Conservation (phyloP, 768 basidiomycete genomes). For the Hortiboletus flavorubellus region DNA sequence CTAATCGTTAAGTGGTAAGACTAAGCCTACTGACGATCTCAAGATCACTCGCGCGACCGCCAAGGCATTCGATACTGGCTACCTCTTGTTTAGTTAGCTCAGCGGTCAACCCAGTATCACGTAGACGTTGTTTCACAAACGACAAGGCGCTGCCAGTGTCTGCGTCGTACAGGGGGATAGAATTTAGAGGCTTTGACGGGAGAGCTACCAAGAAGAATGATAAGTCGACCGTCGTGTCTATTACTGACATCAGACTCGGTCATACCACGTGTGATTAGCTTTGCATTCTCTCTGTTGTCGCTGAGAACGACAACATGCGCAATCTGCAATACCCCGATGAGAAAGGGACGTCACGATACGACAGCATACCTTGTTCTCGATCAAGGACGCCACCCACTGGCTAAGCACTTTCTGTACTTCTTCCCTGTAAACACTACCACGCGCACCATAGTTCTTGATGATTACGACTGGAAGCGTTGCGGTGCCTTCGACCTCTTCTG, state of each 20-base stretch:
- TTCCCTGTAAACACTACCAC: conserved; percentile 54
- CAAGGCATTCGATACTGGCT: conserved; percentile 66
- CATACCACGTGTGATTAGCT: conserved; percentile 76
- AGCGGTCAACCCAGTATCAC: conserved; percentile 49
- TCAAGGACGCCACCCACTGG: conserved; percentile 80
- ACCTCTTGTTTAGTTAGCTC: conserved; percentile 56
- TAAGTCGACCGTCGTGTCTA: neutral
- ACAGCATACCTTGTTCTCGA: conserved; percentile 67
- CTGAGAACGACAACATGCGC: conserved; percentile 92
- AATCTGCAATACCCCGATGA: conserved; percentile 44
- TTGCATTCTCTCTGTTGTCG: conserved; percentile 85
- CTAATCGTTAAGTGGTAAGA: neutral
- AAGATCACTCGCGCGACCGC: conserved; percentile 88
- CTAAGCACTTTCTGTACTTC: conserved; percentile 73
- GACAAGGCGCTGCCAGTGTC: conserved; percentile 73
- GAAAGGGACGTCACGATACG: neutral
- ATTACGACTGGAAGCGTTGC: conserved; percentile 80
- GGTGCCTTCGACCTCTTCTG: conserved; percentile 50
- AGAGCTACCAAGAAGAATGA: conserved; percentile 49
- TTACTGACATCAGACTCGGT: neutral
- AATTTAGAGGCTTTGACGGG: conserved; percentile 76
- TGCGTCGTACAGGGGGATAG: conserved; percentile 82
- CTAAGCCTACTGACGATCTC: conserved; percentile 56
- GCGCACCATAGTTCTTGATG: conserved; percentile 72
- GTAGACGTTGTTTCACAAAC: conserved; percentile 78